Evolutionary conservation across 495 filamentous ascomycete species (phyloP).

Genomic region (Hypoxylon intermedium): DNA sequence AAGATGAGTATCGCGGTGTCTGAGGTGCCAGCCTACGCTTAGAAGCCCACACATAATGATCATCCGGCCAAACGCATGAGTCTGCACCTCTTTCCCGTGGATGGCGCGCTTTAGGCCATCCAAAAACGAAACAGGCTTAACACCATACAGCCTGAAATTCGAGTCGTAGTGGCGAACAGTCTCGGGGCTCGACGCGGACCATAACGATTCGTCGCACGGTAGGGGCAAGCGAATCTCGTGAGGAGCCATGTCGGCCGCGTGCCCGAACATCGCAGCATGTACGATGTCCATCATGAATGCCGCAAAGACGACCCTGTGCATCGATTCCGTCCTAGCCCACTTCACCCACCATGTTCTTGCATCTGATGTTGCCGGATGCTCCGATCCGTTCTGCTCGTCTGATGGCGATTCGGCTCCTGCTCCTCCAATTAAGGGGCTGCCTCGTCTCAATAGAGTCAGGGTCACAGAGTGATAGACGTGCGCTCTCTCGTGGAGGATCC

Average conservation of each 20-base stretch:
- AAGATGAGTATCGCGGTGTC: conserved; percentile 91
- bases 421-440: conserved; percentile 87
- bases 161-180: conserved; percentile 86
- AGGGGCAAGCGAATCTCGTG: conserved; percentile 94
- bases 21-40: conserved; percentile 95
- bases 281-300: conserved; percentile 94
- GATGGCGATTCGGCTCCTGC: conserved; percentile 89
- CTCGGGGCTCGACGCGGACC: conserved; percentile 86
- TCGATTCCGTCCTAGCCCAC: conserved; percentile 95
- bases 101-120: conserved; percentile 90
- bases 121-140: conserved; percentile 84
- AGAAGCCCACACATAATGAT: conserved; percentile 94
- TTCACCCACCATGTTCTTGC: conserved; percentile 91
- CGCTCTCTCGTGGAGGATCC: conserved; percentile 87
- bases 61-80: conserved; percentile 90
- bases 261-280: conserved; percentile 97
- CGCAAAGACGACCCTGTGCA: conserved; percentile 88
- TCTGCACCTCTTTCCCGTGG: conserved; percentile 85
- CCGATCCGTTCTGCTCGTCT: conserved; percentile 67
- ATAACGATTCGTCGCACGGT: conserved; percentile 92
- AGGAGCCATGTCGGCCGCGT: conserved; percentile 93
- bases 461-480: conserved; percentile 98
- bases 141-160: conserved; percentile 80
- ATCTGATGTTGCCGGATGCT: conserved; percentile 52
- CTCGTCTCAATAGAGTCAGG: conserved; percentile 88